phyloP scores from a whole-genome alignment of 108 stramenopile species.

The Epithemia pelagica region DNA sequence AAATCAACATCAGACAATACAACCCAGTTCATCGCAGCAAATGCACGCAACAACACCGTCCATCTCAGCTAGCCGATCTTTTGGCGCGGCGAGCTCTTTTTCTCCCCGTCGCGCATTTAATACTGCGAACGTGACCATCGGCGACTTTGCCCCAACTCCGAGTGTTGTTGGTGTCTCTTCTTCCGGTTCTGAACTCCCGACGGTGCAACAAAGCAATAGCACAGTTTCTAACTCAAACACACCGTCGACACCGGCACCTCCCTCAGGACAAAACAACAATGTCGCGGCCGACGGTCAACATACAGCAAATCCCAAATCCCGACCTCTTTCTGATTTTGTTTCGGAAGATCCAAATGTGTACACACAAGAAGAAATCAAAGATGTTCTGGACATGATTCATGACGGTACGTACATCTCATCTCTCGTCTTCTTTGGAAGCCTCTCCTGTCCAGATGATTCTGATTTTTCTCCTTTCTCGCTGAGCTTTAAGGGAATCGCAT shows the following conservation, averaged over 20 bases:
- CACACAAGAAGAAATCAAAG: constrained; percentile 67
- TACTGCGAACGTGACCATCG: not conserved
- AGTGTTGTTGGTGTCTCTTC: not conserved
- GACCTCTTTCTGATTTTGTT: constrained; percentile 62
- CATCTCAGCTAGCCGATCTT: not conserved
- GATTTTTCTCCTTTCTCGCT: too few species aligned
- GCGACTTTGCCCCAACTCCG: not conserved
- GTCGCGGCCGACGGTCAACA: constrained; percentile 20
- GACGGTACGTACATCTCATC: constrained; percentile 84
- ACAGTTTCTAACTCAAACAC: not conserved
- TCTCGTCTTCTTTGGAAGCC: constrained; percentile 13
- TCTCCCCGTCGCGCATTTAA: not conserved
- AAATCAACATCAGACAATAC: not conserved
- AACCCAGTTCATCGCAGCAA: not conserved
- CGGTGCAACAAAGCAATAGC: constrained; percentile 7
- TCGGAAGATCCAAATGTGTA: constrained; percentile 80
- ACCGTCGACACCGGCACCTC: not conserved
- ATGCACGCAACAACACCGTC: constrained; percentile 8
- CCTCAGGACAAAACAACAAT: not conserved
- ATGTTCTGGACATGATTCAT: constrained; percentile 84
- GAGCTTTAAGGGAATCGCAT: constrained; percentile 1
- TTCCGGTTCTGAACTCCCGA: not conserved
- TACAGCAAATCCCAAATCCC: constrained; percentile 42
- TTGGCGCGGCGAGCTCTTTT: not conserved
- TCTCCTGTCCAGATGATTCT: constrained; percentile 2